phyloP scores from a whole-genome alignment of 78 protist genomes.

The Guillardia theta region DNA sequence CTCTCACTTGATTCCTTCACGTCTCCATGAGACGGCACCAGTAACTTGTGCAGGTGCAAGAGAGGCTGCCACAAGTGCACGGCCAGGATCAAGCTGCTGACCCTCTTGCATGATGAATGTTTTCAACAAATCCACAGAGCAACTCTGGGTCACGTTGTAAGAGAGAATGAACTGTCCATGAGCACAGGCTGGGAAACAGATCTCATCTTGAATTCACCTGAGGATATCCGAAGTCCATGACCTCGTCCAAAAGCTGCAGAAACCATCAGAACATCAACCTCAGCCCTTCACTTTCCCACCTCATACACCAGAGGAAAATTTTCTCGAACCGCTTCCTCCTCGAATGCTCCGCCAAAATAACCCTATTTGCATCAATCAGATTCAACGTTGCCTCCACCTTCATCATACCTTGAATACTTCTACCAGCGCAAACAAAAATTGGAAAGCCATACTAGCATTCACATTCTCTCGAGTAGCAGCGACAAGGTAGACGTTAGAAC shows the following conservation, averaged over 20 bases:
- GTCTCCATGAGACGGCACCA: constrained; percentile 44
- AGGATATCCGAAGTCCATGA: constrained; percentile 93
- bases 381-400: not conserved
- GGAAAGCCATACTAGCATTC: constrained; percentile 87
- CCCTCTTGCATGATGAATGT: constrained; percentile 79
- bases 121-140: constrained; percentile 77
- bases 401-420: constrained; percentile 65
- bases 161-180: not conserved
- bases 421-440: constrained; percentile 54
- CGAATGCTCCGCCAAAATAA: constrained; percentile 75
- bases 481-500: constrained; percentile 77
- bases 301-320: constrained; percentile 87
- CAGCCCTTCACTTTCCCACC: too few species aligned
- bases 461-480: constrained; percentile 85
- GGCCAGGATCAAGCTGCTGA: not conserved
- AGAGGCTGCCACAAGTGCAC: not conserved
- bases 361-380: too few species aligned
- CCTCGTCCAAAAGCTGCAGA: constrained; percentile 92
- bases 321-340: constrained; percentile 81
- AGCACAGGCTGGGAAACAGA: not conserved
- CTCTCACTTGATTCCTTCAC: constrained; percentile 82
- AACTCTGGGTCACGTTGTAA: not conserved
- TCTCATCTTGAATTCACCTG: constrained; percentile 64
- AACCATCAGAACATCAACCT: too few species aligned
- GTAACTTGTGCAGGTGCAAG: constrained; percentile 78